Percentiles rank a stretch among this genome's conserved stretches.
Evolutionary conservation across 352 stramenopile genomes (phyloP).

Genomic region (Pythium plurisporium): DNA sequence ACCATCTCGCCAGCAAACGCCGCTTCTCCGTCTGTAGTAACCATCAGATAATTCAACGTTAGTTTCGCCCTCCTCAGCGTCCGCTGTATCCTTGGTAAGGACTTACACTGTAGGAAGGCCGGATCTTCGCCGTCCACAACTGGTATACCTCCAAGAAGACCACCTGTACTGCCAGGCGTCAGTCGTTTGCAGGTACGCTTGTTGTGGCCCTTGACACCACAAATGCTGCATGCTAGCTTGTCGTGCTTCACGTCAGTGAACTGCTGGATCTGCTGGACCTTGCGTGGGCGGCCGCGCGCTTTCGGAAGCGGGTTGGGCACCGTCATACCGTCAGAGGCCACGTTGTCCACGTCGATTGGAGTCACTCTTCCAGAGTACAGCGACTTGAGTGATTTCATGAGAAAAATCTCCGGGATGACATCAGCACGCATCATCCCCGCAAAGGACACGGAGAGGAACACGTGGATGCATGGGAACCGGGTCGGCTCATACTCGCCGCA

Average conservation of each 20-base stretch:
- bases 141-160: constrained; percentile 11
- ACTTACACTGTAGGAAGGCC: constrained; percentile 18
- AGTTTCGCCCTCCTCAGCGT: neutral
- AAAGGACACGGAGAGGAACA: constrained; percentile 64
- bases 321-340: constrained; percentile 55
- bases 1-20: constrained; percentile 17
- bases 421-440: constrained; percentile 61
- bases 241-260: constrained; percentile 63
- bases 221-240: constrained; percentile 75
- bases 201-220: constrained; percentile 80
- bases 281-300: constrained; percentile 57
- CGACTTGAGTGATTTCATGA: constrained; percentile 74
- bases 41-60: neutral
- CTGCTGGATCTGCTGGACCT: constrained; percentile 79
- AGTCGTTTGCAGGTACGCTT: constrained; percentile 77
- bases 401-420: constrained; percentile 74
- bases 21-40: constrained; percentile 21
- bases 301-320: constrained; percentile 51
- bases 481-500: constrained; percentile 74
- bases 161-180: constrained; percentile 1
- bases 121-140: constrained; percentile 18
- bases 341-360: constrained; percentile 73
- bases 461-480: constrained; percentile 73
- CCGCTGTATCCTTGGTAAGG: neutral
- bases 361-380: constrained; percentile 69